Evolutionary conservation across 2,329 filamentous ascomycete species (phyloP), one percentile per base, ranked within the genome.

Genomic region (Xylaria sp.): DNA sequence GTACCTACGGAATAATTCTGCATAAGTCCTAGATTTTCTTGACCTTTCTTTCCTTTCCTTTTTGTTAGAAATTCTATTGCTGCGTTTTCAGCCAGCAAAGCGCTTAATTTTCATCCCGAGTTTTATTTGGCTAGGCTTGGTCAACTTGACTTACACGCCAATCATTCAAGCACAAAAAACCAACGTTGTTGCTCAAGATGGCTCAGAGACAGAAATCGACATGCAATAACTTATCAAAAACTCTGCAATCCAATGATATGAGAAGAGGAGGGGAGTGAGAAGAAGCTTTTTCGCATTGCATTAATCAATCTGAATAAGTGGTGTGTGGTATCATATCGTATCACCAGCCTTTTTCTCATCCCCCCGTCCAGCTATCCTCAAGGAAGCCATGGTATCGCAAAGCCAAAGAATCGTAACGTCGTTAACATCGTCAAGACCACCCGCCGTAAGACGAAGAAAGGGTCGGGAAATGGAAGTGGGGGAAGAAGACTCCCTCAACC

Each of bases 361-460:
- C 17, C 35, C 38, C 15, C 25, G 12, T 37, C 35, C n/a, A n/a
- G n/a, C 35, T 31, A 21, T 49, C 33, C 38, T 21, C 5, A 31
- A 31, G 15, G 12, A 45, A 28, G 31, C 42, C 25, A 31, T 50
- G 35, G 57, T 55, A 61, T 64, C 28, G 51, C 25, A 9, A n/a
- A 43, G 23, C 50, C 35, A 12, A 38, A 31, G 40, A 25, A n/a
- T 35, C 45, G 19, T 47, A 47, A 31, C 14, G n/a, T 51, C 61
- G 57, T 57, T 57, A 54, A 57, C 28, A 17, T 65, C 63, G 40
- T 57, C n/a, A 60, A 58, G 23, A 15, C 17, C 31, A 55, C 35
- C 21, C 33, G 25, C 43, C 49, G 17, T 17, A 15, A 46, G 4
- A 7, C 19, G 14, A 49, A 19, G 1, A 43, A 7, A 19, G 11